These are phyloP conservation scores for Gossypium herbaceum DNA, from an alignment of 345 rosid genomes.

Conservation along the genomic window DNA sequence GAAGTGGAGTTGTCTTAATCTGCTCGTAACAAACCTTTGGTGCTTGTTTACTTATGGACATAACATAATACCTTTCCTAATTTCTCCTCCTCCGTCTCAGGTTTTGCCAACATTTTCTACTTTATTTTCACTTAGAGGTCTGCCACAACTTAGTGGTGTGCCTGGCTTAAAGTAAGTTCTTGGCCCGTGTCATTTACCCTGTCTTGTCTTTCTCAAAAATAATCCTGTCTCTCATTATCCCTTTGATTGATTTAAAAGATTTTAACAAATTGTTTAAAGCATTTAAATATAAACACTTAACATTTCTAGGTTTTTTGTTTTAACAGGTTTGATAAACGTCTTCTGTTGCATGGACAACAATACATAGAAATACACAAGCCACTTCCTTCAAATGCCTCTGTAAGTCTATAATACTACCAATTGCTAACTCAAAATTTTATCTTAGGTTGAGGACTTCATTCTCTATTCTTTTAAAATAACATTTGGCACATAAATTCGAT, in stretches of 20 bases:
- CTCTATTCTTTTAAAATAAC: background rate
- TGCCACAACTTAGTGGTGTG: slow-evolving; percentile 25
- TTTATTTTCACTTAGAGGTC: slow-evolving; percentile 34
- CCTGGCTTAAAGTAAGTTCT: slow-evolving; percentile 64
- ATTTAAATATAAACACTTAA: background rate
- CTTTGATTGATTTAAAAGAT: background rate
- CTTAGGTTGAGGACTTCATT: background rate
- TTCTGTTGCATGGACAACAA: slow-evolving; percentile 87
- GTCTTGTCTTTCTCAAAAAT: background rate
- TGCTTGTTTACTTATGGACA: background rate
- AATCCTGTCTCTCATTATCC: background rate
- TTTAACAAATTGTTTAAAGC: background rate
- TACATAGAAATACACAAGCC: slow-evolving; percentile 78
- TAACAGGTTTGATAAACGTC: slow-evolving; percentile 61
- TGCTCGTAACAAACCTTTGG: background rate
- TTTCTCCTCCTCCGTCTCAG: slow-evolving; percentile 26
- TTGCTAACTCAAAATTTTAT: background rate
- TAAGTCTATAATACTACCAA: slow-evolving; percentile 28
- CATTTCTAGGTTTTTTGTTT: background rate
- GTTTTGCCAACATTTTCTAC: slow-evolving; percentile 89
- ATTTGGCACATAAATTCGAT: background rate
- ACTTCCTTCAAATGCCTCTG: slow-evolving; percentile 62
- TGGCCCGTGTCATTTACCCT: background rate
- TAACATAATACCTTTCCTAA: background rate
- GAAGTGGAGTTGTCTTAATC: background rate